Base-by-base conservation (phyloP, 805 yeast species). In the Novakomyces olei region DNA sequence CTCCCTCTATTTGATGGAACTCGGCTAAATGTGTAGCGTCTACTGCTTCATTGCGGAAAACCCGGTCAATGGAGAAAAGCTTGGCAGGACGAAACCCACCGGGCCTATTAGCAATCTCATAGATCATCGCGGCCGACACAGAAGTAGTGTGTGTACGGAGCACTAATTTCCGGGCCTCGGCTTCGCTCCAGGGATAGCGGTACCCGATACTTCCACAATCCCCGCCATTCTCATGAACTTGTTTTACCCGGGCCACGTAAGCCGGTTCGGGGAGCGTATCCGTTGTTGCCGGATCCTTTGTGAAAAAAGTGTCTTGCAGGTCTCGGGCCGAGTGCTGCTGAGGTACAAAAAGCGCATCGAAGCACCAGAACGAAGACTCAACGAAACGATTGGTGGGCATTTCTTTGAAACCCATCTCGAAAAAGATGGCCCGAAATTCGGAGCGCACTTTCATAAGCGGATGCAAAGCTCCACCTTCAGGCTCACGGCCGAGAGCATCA, bases 261-360 rank as follows among this genome's bases (percentile, higher is more conserved):
- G 60, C 55, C 50, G 63, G 61, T 56, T 88, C 98, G 42, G 71
- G 70, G 34, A 96, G 98, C 45, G 65, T 61, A 39, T 72, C 73
- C 35, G 92, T 92, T 39, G 55, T 61, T 32, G 58, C 62, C 22
- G 99, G 99, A 51, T 88, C 96, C 53, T 83, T 85, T 57, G 88
- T 65, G 60, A 88, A 88, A 63, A 88, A 88, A 37, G 99, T 88
- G 59, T 88, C 99, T 58, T 88, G 99, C 53, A 88, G 65, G 54
- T 88, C 99, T 62, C 99, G 74, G 32, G 99, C 99, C 12, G 99
- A 98, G 60, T 88, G 99, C 61, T 88, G 96, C 61, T 88, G 99
- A 36, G 99, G 99, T 35, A 88, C 99, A 48, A 61, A 88, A 47
- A 88, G 65, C 3, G 98, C 70, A 54, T 88, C 99, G 50, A 88